Evolutionary conservation across 345 rosid species (phyloP).

Genomic region (Excoecaria agallocha): DNA sequence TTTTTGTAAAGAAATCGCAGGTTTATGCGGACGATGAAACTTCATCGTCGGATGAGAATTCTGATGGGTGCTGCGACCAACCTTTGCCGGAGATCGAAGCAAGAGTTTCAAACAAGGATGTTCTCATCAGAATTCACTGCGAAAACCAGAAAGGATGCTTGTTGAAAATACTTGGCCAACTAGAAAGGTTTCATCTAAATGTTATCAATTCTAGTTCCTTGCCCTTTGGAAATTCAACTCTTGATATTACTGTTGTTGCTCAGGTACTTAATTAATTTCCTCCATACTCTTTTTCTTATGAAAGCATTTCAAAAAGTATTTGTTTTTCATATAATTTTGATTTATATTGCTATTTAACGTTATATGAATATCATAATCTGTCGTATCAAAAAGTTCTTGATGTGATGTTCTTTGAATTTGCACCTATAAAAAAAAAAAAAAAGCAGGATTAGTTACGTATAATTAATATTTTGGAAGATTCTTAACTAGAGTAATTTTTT

Average conservation of each 20-base stretch:
- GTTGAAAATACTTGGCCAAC: conserved; percentile 37
- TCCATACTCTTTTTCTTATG: no score
- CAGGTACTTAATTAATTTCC: conserved; percentile 35
- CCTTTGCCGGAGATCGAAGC: conserved; percentile 66
- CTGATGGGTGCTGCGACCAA: conserved; percentile 5
- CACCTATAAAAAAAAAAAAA: no score
- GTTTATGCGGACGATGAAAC: conserved; percentile 38
- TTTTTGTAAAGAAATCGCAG: conserved; percentile 51
- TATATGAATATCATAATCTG: no score
- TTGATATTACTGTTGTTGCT: conserved; percentile 63
- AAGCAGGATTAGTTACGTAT: no score
- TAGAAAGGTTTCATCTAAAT: conserved; percentile 49
- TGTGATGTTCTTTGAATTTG: no score
- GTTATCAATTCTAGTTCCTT: conserved; percentile 42
- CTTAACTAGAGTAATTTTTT: no score
- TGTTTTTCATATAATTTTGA: no score
- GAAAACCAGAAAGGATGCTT: conserved; percentile 50
- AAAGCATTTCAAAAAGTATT: no score
- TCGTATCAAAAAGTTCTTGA: no score
- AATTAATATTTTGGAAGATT: no score
- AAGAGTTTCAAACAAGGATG: conserved; percentile 49
- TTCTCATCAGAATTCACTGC: conserved; percentile 62
- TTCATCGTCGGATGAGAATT: conserved; percentile 35
- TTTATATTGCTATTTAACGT: no score
- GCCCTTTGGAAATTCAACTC: conserved; percentile 59